Base-by-base conservation (phyloP, 2,329 filamentous ascomycete species). In the Calonectria hongkongensis region DNA sequence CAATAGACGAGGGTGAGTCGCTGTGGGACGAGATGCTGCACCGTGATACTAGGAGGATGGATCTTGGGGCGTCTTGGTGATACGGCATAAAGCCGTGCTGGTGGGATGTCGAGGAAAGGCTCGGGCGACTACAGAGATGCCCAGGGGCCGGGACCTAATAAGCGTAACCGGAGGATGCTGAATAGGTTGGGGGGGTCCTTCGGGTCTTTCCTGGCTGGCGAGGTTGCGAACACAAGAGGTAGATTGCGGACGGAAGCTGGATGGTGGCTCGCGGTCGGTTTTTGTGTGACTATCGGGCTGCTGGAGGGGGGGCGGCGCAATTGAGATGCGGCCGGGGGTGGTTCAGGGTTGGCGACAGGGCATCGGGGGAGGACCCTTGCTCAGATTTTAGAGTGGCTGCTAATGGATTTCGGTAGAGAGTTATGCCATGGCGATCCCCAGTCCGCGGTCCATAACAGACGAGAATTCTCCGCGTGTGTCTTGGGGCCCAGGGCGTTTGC, bases 11-110 rank as follows among this genome's bases (percentile, higher is more conserved):
- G 79, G 81, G 81, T 58, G 80, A 84, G 80, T 78, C 79, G 82
- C 75, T 77, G 87, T 89, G 81, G 83, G 86, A 89, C 88, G 85
- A 86, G 86, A 86, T 86, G 85, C 84, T 87, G 86, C 85, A 86
- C 84, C 82, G 87, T 87, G 84, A 86, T 86, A 88, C 87, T 86
- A 80, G 83, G 81, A 85, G 85, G 84, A 83, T 83, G 82, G 84
- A 83, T 85, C 82, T 83, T 84, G 84, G 83, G 82, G 82, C 81
- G 80, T 82, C 81, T 81, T 83, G 78, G 87, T 88, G 80, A 84
- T 85, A 89, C 88, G 81, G 82, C 85, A 87, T 87, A 84, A 85
- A 84, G 86, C 84, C 84, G 83, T 87, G 85, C 79, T 84, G 84
- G 83, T 85, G 82, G 82, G 82, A 82, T 84, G 82, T 85, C 83